These are phyloP conservation scores for Candida methanosorbosa DNA, from an alignment of 805 yeast genomes.

Conservation along the genomic window DNA sequence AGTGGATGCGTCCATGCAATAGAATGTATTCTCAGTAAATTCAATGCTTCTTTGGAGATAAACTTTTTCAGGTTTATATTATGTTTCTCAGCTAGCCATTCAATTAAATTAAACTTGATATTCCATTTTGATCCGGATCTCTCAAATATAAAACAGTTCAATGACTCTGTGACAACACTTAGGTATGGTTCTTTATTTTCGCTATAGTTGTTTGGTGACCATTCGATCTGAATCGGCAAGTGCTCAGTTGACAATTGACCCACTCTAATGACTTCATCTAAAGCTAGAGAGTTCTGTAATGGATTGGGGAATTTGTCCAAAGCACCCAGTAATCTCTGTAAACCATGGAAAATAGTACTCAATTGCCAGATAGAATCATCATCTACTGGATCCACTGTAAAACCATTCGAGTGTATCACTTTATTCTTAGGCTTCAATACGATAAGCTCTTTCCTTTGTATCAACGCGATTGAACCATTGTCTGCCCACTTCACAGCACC, in stretches of 20 bases:
- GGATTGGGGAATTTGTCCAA: constrained; percentile 8
- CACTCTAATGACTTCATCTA: constrained; percentile 9
- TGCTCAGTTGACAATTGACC: constrained; percentile 10
- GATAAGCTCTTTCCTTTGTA: constrained; percentile 8
- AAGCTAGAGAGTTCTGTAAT: constrained; percentile 5
- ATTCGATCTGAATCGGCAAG: constrained; percentile 8
- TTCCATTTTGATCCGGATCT: constrained; percentile 10
- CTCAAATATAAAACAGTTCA: constrained; percentile 10
- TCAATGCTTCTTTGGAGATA: constrained; percentile 6
- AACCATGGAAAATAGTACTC: constrained; percentile 6
- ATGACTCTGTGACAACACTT: constrained; percentile 11
- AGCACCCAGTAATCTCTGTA: constrained; percentile 6
- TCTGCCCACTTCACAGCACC: constrained; percentile 10
- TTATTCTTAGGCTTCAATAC: constrained; percentile 8
- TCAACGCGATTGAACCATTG: constrained; percentile 10
- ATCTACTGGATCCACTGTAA: not conserved
- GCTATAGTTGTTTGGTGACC: constrained; percentile 15
- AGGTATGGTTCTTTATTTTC: constrained; percentile 6
- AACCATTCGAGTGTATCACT: not conserved
- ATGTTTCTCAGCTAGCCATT: constrained; percentile 3
- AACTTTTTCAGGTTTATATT: constrained; percentile 7
- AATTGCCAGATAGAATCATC: not conserved
- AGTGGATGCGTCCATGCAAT: constrained; percentile 11
- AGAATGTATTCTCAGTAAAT: constrained; percentile 14
- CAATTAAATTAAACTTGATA: constrained; percentile 7